These are phyloP conservation scores for Sanguinoderma infundibulare DNA, from an alignment of 1,284 basidiomycete genomes.

Conservation along the genomic window DNA sequence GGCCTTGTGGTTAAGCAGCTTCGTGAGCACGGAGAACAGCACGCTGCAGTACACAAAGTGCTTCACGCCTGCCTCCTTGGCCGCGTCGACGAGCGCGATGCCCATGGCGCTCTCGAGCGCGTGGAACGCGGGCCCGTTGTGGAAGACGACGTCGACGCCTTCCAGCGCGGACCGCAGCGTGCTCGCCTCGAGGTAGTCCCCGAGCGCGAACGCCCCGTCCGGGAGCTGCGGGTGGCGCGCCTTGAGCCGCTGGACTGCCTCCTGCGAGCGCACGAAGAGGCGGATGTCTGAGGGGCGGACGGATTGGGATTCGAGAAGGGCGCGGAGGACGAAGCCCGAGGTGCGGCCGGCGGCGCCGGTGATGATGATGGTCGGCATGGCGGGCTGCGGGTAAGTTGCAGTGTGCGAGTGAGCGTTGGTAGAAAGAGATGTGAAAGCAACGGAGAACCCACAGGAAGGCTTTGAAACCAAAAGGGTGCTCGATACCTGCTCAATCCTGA, in stretches of 20 bases:
- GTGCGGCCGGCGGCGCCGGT: conserved; percentile 39
- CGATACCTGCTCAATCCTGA: too few species aligned
- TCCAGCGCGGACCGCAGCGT: conserved; percentile 33
- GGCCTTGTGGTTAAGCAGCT: conserved; percentile 38
- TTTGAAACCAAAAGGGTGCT: too few species aligned
- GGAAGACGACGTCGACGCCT: conserved; percentile 35
- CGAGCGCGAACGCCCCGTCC: conserved; percentile 30
- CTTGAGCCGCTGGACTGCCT: conserved; percentile 24
- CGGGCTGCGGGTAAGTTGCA: neutral
- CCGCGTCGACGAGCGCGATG: conserved; percentile 42
- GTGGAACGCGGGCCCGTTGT: conserved; percentile 37
- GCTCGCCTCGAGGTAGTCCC: conserved; percentile 35
- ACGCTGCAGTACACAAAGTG: conserved; percentile 46
- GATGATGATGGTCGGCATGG: conserved; percentile 32
- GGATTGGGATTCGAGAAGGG: conserved; percentile 28
- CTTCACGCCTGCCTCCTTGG: conserved; percentile 38
- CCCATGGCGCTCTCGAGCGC: conserved; percentile 39
- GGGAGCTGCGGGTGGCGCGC: conserved; percentile 22
- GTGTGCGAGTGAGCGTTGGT: neutral
- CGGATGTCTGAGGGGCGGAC: conserved; percentile 26
- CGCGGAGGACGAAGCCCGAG: conserved; percentile 32
- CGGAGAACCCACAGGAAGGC: too few species aligned
- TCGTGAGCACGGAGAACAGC: conserved; percentile 36
- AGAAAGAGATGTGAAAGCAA: neutral
- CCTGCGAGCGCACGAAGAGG: conserved; percentile 33